Conservation (phyloP, 1,139 yeast genomes). For the Pichia sp. region DNA sequence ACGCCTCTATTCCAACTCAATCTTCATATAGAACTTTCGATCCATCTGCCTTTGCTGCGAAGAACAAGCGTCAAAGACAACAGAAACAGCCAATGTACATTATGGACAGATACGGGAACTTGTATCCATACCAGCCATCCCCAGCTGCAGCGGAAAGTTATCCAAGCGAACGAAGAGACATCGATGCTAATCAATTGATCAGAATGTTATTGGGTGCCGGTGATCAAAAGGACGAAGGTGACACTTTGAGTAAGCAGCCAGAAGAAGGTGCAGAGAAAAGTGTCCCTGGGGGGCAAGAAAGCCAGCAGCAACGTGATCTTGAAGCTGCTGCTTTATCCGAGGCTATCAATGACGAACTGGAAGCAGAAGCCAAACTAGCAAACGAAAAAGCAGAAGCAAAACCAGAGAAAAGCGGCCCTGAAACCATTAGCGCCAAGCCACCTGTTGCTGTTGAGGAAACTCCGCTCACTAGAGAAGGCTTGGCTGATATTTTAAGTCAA, state of each 20-base stretch:
- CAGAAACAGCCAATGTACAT: slow-evolving; percentile 12
- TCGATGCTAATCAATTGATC: slow-evolving; percentile 15
- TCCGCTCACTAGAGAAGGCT: slow-evolving; percentile 14
- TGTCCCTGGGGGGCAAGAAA: neutral
- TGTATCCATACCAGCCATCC: slow-evolving; percentile 11
- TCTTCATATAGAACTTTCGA: neutral
- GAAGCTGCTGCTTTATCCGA: neutral
- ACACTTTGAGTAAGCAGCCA: neutral
- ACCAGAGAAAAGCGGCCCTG: neutral
- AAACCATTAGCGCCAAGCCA: neutral
- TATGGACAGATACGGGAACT: slow-evolving; percentile 16
- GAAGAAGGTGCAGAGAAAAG: neutral
- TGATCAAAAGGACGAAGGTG: slow-evolving; percentile 1
- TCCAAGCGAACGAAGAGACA: slow-evolving; percentile 8
- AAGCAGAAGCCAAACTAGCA: neutral
- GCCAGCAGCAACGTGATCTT: neutral
- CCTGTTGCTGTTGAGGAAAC: neutral
- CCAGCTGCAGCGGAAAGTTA: neutral
- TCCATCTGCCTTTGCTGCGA: neutral
- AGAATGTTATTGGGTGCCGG: slow-evolving; percentile 13
- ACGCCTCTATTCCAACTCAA: neutral
- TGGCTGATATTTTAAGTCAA: slow-evolving; percentile 13
- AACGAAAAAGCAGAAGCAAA: neutral
- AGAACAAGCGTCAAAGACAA: slow-evolving; percentile 11
- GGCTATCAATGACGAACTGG: slow-evolving; percentile 1